phyloP scores from a whole-genome alignment of 177 flowering plant genomes.

The Vitis hybrid region DNA sequence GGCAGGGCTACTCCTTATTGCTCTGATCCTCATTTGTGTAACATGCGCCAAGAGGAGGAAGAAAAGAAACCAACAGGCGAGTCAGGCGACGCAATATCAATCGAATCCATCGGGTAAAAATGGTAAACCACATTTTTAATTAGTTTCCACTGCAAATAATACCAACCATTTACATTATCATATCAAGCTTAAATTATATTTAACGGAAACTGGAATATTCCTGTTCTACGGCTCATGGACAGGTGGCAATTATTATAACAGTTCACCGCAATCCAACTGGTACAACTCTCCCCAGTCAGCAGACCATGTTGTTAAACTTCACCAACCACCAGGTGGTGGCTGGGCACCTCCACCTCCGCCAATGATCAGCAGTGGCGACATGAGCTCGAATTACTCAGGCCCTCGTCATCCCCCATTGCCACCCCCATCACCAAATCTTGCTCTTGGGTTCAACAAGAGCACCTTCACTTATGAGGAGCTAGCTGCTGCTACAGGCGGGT shows the following conservation, averaged over 20 bases:
- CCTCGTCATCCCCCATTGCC: slow-evolving; percentile 34
- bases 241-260: slow-evolving; percentile 22
- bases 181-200: too few relatives aligned
- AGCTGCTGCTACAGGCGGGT: slow-evolving; percentile 64
- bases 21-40: slow-evolving; percentile 14
- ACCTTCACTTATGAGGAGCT: slow-evolving; percentile 76
- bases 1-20: slow-evolving; percentile 15
- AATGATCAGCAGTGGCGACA: slow-evolving; percentile 31
- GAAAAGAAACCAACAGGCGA: slow-evolving; percentile 18
- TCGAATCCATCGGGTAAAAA: too few relatives aligned
- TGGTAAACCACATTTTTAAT: too few relatives aligned
- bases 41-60: slow-evolving; percentile 25
- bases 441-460: slow-evolving; percentile 69
- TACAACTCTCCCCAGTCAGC: slow-evolving; percentile 5
- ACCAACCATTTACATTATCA: too few relatives aligned
- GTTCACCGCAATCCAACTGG: slow-evolving; percentile 20
- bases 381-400: slow-evolving; percentile 49
- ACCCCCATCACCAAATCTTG: slow-evolving; percentile 48
- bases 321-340: slow-evolving; percentile 29
- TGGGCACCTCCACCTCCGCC: slow-evolving; percentile 22
- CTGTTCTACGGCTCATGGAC: background rate
- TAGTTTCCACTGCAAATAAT: too few relatives aligned
- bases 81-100: too few relatives aligned
- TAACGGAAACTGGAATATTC: background rate
- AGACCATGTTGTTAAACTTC: slow-evolving; percentile 29